Evolutionary conservation across 345 rosid genomes (phyloP), one percentile per base, ranked within the genome.

Genomic region (Eucalyptus lansdowneana): DNA sequence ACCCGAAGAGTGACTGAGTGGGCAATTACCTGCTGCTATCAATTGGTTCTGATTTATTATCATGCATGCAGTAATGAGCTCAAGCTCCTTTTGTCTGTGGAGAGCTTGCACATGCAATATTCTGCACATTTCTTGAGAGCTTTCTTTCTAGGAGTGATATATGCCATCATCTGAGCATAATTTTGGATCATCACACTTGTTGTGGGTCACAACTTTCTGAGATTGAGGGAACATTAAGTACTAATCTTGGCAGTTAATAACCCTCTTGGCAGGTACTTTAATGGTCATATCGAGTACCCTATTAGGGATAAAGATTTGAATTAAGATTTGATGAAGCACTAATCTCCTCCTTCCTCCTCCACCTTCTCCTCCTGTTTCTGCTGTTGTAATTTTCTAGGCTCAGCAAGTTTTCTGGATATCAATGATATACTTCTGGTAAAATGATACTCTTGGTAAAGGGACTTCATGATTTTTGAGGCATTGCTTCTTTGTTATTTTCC

Each of bases 51-150:
- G 27, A 50, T 88, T 45, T 88, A 17, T 47, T 80, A 50, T 72
- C 17, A 67, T 27, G 17, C 87, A 40, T 93, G 96, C 96, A 96
- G 99, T 88, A 24, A 54, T 96, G 56, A 91, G 92, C 89, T 92
- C 95, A 88, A 93, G 91, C 86, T 87, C 91, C 40, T 90, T 76
- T 2, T 2, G 27, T 76, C 47, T 37, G 83, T 40, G 83, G 45
- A 37, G 83, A 76, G 27, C 9, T 76, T 76, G 83, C 27, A 21
- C 47, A 76, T 37, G 83, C 83, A 76, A 21, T 44, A 40, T 76
- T 76, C 47, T 76, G 47, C 83, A 11, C 47, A 76, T 76, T 44
- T 37, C 83, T 76, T 37, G 47, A 11, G 47, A 76, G 27, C 47
- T 76, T 76, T 37, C 47, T 40, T 76, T 76, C 47, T 76, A 6